Conservation (phyloP, 805 yeast species). For the Kodamaea jinghongensis region DNA sequence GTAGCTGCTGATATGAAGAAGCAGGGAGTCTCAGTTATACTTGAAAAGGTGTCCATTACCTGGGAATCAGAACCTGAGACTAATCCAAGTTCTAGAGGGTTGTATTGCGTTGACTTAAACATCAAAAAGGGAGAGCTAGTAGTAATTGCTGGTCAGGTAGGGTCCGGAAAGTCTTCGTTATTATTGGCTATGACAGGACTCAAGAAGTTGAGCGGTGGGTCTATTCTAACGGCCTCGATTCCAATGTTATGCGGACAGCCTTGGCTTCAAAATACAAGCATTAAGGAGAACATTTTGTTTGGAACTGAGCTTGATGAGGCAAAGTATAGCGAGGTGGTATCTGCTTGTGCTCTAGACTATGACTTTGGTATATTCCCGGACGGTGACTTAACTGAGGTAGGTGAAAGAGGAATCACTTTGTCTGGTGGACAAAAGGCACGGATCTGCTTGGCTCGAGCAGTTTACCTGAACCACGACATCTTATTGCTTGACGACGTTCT, state of each 20-base stretch:
- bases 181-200: slow-evolving; percentile 69
- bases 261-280: slow-evolving; percentile 82
- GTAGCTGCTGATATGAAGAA: too few relatives aligned
- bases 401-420: slow-evolving; percentile 80
- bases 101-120: slow-evolving; percentile 48
- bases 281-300: slow-evolving; percentile 72
- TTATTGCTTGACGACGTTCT: slow-evolving; percentile 74
- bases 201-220: slow-evolving; percentile 59
- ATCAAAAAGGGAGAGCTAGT: slow-evolving; percentile 67
- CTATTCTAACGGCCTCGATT: slow-evolving; percentile 52
- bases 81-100: background rate
- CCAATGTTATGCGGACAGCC: slow-evolving; percentile 61
- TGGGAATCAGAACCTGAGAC: too few relatives aligned
- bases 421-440: slow-evolving; percentile 93
- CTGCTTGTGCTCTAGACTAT: slow-evolving; percentile 62
- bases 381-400: slow-evolving; percentile 77
- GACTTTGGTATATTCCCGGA: slow-evolving; percentile 68
- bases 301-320: slow-evolving; percentile 54
- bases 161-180: slow-evolving; percentile 77
- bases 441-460: slow-evolving; percentile 74
- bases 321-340: slow-evolving; percentile 52
- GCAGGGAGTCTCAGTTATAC: too few relatives aligned
- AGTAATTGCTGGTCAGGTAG: slow-evolving; percentile 76
- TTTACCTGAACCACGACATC: slow-evolving; percentile 65
- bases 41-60: slow-evolving; percentile 49